Conservation (phyloP, 2,329 filamentous ascomycete genomes). For the Sclerotinia trifoliorum region DNA sequence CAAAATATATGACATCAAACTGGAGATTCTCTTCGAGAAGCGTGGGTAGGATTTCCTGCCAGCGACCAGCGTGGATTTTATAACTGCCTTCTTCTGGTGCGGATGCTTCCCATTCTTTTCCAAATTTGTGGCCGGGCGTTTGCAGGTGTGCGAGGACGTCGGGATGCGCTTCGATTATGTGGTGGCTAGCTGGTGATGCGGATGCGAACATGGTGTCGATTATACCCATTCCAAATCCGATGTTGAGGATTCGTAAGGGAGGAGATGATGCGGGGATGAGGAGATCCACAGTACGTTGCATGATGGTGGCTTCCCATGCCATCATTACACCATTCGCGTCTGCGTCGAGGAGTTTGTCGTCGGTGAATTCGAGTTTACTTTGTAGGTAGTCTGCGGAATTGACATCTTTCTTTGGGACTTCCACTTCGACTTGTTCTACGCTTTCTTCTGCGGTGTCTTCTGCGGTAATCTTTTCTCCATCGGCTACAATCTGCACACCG, state of each 20-base stretch:
- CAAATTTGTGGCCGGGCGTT: slow-evolving; percentile 46
- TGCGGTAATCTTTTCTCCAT: slow-evolving; percentile 28
- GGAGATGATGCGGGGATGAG: slow-evolving; percentile 49
- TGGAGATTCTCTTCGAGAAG: slow-evolving; percentile 66
- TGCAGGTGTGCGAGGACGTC: slow-evolving; percentile 67
- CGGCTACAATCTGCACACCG: slow-evolving; percentile 34
- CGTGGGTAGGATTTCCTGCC: slow-evolving; percentile 75
- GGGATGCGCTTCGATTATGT: slow-evolving; percentile 84
- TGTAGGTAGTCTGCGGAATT: slow-evolving; percentile 68
- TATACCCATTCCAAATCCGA: slow-evolving; percentile 91
- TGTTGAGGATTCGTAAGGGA: slow-evolving; percentile 73
- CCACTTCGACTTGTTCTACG: slow-evolving; percentile 8
- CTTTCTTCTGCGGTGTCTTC: slow-evolving; percentile 32
- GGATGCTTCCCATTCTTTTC: slow-evolving; percentile 53
- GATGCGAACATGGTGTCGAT: slow-evolving; percentile 74
- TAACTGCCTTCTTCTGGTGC: slow-evolving; percentile 58
- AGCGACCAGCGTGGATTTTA: slow-evolving; percentile 70
- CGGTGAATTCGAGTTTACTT: slow-evolving; percentile 62
- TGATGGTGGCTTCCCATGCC: slow-evolving; percentile 86
- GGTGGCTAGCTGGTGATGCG: slow-evolving; percentile 64
- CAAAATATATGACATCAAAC: slow-evolving; percentile 92
- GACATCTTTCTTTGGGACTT: slow-evolving; percentile 44
- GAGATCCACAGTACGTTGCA: slow-evolving; percentile 73
- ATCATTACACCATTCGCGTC: slow-evolving; percentile 88
- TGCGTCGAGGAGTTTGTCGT: slow-evolving; percentile 68